Conservation (phyloP, 228 moss, liverwort and hornwort species). For the Sphagnum magellanicum region DNA sequence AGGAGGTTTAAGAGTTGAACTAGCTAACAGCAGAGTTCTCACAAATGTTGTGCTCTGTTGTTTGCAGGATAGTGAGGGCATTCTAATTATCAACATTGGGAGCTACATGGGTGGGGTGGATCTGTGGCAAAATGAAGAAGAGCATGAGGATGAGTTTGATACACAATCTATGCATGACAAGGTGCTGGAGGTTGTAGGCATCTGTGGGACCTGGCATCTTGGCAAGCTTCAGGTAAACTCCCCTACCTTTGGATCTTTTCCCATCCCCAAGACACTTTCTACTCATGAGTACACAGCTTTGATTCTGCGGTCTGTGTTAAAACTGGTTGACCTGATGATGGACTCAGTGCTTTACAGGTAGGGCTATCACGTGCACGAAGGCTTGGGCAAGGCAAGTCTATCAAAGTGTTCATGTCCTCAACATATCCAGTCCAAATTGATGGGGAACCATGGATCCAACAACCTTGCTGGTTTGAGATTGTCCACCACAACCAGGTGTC, state of each 20-base stretch:
- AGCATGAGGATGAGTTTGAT: slow-evolving; percentile 50
- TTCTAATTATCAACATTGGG: slow-evolving; percentile 41
- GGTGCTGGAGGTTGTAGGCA: slow-evolving; percentile 42
- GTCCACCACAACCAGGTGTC: slow-evolving; percentile 41
- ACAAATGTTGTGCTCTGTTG: background rate
- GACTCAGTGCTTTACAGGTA: slow-evolving; percentile 14
- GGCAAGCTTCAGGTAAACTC: slow-evolving; percentile 41
- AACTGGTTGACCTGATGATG: too few relatives aligned
- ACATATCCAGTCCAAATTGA: slow-evolving; percentile 40
- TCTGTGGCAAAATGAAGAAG: slow-evolving; percentile 58
- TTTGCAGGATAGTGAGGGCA: slow-evolving; percentile 43
- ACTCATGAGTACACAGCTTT: too few relatives aligned
- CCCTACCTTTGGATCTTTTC: background rate
- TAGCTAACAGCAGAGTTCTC: too few relatives aligned
- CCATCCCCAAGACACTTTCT: too few relatives aligned
- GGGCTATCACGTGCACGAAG: slow-evolving; percentile 42
- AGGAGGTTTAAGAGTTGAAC: too few relatives aligned
- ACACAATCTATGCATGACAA: slow-evolving; percentile 54
- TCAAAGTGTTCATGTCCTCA: slow-evolving; percentile 34
- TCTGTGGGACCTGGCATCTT: slow-evolving; percentile 58
- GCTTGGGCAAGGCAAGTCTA: slow-evolving; percentile 38
- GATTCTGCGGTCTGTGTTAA: too few relatives aligned
- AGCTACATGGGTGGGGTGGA: slow-evolving; percentile 64
- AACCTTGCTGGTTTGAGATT: slow-evolving; percentile 26
- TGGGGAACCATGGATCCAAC: slow-evolving; percentile 51